Conservation (phyloP, 2,329 filamentous ascomycete species). For the Phaeosphaeria sp. region DNA sequence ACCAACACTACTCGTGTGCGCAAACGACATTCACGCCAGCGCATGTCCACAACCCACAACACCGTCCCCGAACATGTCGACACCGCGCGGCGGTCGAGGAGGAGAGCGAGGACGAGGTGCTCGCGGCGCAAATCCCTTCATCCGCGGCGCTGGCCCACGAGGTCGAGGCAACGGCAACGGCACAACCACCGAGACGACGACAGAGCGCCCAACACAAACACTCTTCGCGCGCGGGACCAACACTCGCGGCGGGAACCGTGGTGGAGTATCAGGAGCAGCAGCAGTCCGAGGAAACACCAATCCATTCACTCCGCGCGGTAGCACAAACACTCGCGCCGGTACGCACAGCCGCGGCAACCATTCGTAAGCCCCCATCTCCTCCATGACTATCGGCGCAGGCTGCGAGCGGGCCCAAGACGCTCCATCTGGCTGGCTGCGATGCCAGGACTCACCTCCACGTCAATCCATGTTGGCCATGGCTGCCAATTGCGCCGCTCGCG, state of each 20-base stretch:
- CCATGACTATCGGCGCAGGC: conserved; percentile 12
- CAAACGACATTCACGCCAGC: conserved; percentile 7
- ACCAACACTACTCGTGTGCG: background rate
- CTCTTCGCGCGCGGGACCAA: conserved; percentile 11
- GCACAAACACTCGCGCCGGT: conserved; percentile 11
- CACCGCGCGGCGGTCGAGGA: conserved; percentile 32
- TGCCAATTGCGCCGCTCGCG: conserved; percentile 24
- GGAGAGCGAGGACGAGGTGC: conserved; percentile 23
- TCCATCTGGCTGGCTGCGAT: conserved; percentile 9
- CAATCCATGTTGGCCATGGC: conserved; percentile 8
- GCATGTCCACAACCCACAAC: conserved; percentile 14
- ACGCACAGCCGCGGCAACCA: conserved; percentile 5
- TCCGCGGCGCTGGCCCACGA: conserved; percentile 18
- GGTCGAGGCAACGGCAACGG: conserved; percentile 19
- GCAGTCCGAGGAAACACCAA: background rate
- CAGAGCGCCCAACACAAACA: conserved; percentile 16
- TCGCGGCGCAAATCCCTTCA: conserved; percentile 11
- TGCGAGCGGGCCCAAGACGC: conserved; percentile 14
- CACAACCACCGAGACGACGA: conserved; percentile 12
- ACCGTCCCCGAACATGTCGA: conserved; percentile 36
- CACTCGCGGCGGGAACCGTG: background rate
- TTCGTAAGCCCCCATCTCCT: conserved; percentile 15
- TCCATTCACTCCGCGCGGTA: conserved; percentile 3
- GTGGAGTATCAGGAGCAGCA: conserved; percentile 4
- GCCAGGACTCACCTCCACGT: background rate